These are phyloP conservation scores for Thinopyrum obtusiflorum DNA, from an alignment of 202 grass and related monocot genomes.

Conservation along the genomic window DNA sequence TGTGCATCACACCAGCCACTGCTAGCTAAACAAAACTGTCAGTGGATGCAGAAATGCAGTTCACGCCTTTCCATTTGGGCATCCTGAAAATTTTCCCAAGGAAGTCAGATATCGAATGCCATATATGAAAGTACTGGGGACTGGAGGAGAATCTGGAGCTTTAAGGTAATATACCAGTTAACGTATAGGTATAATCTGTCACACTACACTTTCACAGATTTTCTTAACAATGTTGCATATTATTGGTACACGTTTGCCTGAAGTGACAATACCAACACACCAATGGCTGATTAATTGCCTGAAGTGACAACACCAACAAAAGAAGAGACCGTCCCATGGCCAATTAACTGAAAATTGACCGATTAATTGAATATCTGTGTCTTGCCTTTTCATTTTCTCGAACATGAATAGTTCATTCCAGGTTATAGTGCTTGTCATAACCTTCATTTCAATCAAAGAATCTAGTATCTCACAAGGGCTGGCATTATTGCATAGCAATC, in stretches of 20 bases:
- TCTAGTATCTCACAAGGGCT: constrained; percentile 83
- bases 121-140: neutral
- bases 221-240: constrained; percentile 20
- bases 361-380: neutral
- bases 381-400: constrained; percentile 25
- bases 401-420: constrained; percentile 12
- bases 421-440: constrained; percentile 11
- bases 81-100: constrained; percentile 19
- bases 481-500: constrained; percentile 86
- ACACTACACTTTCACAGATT: neutral
- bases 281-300: constrained; percentile 15
- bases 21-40: neutral
- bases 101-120: neutral
- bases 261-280: neutral
- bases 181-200: neutral
- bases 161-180: constrained; percentile 32
- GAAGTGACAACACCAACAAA: neutral
- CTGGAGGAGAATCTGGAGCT: neutral
- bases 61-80: neutral
- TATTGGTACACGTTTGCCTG: constrained; percentile 11
- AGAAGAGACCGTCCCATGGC: neutral
- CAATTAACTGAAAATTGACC: too few relatives aligned
- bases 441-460: constrained; percentile 24
- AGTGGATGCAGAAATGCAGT: constrained; percentile 24
- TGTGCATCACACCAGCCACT: neutral